Base-by-base conservation (phyloP, 495 filamentous ascomycete species). In the Ascodesmis nigricans region DNA sequence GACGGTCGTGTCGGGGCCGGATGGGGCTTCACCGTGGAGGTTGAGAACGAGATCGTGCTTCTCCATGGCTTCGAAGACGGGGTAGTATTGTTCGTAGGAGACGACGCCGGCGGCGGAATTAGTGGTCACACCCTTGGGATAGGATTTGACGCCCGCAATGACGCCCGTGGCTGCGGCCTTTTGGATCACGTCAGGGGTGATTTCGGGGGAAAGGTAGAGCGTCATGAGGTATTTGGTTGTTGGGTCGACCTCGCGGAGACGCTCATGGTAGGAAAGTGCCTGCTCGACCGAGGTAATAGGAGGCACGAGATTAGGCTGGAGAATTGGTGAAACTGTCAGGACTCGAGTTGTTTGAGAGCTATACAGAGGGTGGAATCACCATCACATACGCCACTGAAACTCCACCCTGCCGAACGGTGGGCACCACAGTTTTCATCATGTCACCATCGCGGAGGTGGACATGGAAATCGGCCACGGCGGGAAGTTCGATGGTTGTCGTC, bases 151-250 rank as follows among this genome's bases (percentile, higher is more conserved):
- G 13, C 73, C 73, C 20, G 32, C 23, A 21, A 58, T 56, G 33
- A 78, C 65, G 1, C 72, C 71, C 21, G 65, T 63, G 34, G 56
- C 53, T 47, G 71, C 73, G 17, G 80, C 81, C 44, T 75, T 68
- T 28, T 64, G 61, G 37, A 93, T 79, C 8, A 69, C 69, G 21
- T 75, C 74, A 4, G 82, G 76, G 2, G 76, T 91, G 31, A 91
- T 65, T 18, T 59, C 65, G 29, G 73, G 63, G 47, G 79, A 73
- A 22, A 90, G 67, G 52, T 87, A 93, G 17, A 93, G 63, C 3
- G 79, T 76, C 82, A 93, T 91, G 36, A 91, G 66, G 49, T 70
- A 92, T 36, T 65, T 71, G 27, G 92, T 72, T 22, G 66, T 63
- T 0, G 74, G 72, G 31, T 75, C 76, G 43, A 83, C 58, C 33